Conservation (phyloP, 2,329 filamentous ascomycete genomes). For the Aureobasidium sp. region DNA sequence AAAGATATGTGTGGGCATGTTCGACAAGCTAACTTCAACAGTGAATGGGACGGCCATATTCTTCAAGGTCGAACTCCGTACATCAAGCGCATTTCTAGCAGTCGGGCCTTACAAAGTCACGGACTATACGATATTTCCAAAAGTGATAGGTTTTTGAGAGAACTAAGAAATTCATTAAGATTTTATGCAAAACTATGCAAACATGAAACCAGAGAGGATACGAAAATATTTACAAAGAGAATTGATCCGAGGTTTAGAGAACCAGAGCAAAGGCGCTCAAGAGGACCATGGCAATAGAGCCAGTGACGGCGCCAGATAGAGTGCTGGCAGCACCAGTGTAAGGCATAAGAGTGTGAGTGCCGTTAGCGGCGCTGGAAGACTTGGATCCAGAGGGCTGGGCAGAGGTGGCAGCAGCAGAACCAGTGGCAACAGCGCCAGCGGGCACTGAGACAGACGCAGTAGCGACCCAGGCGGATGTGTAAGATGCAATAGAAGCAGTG, state of each 20-base stretch:
- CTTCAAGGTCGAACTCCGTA: too few species aligned
- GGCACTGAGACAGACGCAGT: slow-evolving; percentile 13
- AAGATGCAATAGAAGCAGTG: slow-evolving; percentile 3
- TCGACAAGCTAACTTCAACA: too few species aligned
- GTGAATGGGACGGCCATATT: too few species aligned
- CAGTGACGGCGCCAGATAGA: slow-evolving; percentile 7
- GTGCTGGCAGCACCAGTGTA: slow-evolving; percentile 14
- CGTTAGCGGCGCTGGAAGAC: slow-evolving; percentile 16
- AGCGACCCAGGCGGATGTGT: slow-evolving; percentile 12
- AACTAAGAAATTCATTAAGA: too few species aligned
- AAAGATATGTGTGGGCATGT: too few species aligned
- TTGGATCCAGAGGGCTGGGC: background rate
- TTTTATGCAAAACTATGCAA: too few species aligned
- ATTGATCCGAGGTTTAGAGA: background rate
- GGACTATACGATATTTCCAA: too few species aligned
- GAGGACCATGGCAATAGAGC: slow-evolving; percentile 8
- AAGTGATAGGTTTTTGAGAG: too few species aligned
- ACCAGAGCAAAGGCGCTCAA: slow-evolving; percentile 9
- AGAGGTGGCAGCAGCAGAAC: slow-evolving; percentile 1
- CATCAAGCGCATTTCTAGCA: too few species aligned
- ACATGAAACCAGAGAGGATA: too few species aligned
- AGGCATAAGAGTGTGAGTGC: slow-evolving; percentile 7
- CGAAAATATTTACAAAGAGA: background rate
- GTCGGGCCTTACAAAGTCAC: too few species aligned
- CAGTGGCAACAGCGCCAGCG: slow-evolving; percentile 1